Percentiles rank a stretch among this genome's conserved stretches.
These are phyloP conservation scores for Periconia sp. DNA, from an alignment of 2,329 filamentous ascomycete genomes.

Conservation along the genomic window DNA sequence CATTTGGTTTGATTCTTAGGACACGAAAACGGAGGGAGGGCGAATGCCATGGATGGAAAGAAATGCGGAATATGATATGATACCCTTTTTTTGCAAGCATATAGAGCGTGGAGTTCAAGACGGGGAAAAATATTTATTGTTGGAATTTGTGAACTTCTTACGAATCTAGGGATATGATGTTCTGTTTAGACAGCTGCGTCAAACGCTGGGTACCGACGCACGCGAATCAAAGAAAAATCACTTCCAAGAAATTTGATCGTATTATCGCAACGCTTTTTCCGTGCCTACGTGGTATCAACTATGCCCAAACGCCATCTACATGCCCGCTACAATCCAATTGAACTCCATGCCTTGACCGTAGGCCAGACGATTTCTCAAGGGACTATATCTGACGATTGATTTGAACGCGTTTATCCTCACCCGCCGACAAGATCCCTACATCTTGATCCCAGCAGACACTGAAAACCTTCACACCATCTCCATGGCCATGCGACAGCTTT, in stretches of 20 bases:
- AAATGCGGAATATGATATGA: conserved; percentile 15
- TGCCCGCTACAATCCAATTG: conserved; percentile 3
- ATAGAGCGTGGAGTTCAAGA: conserved; percentile 8
- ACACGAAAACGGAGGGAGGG: neutral
- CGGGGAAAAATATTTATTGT: neutral
- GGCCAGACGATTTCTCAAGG: no score
- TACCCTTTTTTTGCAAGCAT: conserved; percentile 26
- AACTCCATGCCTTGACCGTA: no score
- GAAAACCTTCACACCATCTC: conserved; percentile 90
- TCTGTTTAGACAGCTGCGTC: no score
- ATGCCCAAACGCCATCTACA: neutral
- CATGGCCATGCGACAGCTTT: conserved; percentile 61
- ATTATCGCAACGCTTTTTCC: conserved; percentile 1
- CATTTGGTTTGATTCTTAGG: conserved; percentile 71
- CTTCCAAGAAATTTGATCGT: no score
- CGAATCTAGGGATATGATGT: no score
- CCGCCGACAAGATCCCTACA: conserved; percentile 87
- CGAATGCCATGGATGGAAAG: conserved; percentile 5
- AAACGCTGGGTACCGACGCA: no score
- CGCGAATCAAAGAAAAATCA: no score
- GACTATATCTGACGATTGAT: conserved; percentile 64
- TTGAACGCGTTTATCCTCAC: conserved; percentile 94
- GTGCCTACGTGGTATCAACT: conserved; percentile 3
- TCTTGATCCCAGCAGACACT: conserved; percentile 83
- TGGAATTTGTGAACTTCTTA: no score